Base-by-base conservation (phyloP, 305 asterid species). In the Nicotiana rustica region DNA sequence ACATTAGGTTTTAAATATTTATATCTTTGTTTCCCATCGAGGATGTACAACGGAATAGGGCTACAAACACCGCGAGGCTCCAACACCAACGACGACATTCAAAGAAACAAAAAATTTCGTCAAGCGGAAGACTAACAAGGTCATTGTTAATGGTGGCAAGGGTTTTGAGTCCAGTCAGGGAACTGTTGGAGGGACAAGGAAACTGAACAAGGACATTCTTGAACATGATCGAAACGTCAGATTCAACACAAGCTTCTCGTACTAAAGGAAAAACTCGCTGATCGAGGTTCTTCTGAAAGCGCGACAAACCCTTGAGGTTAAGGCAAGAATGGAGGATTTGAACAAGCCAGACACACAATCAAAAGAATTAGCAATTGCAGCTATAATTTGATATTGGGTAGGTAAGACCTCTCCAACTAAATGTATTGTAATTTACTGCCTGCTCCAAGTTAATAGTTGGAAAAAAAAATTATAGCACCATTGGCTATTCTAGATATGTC, bases 1-100 rank as follows among this genome's bases (percentile, higher is more conserved):
- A 5, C 44, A 38, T 38, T 38, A 49, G 56, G 14, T 49, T 49
- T 10, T 49, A 49, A 3, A 49, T 49, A 49, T 47, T 10, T 47
- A 15, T 10, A 14, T 49, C 62, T 56, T 19, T 13, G 15, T 52
- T 38, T 47, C 21, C 61, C 62, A 18, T 62, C 21, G 2, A 59
- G 33, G 29, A 94, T 95, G 97, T 25, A 93, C 70, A 95, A 93
- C 89, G 97, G 97, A 38, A 93, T 93, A 79, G 98, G 97, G 33
- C 82, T 95, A 49, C 97, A 90, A 87, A 95, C 98, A 31, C 86
- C 98, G 59, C 25, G 98, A 19, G 98, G 98, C 18, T 93, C 97
- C 35, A 97, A 96, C 78, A 93, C 98, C 33, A 93, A 93, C 80
- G 97, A 97, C 1, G 85, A 92, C 88, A 86, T 92, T 67, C 98